These are phyloP conservation scores for Pseudocercospora cruenta DNA, from an alignment of 2,329 filamentous ascomycete species.

Conservation along the genomic window DNA sequence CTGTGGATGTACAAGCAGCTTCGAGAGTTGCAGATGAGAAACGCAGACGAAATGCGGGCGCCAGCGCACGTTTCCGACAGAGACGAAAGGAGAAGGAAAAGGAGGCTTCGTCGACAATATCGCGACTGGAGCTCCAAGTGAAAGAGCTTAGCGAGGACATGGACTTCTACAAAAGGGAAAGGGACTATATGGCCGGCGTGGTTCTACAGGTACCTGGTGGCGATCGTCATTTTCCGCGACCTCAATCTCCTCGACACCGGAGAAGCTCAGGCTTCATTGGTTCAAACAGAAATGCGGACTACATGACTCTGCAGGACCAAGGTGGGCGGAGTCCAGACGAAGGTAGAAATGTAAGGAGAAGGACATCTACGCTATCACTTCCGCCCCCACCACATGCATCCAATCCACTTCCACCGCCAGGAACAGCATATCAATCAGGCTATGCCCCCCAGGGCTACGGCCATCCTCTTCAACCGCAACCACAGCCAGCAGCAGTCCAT, in stretches of 20 bases:
- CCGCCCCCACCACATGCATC: conserved; percentile 24
- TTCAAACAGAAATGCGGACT: conserved; percentile 22
- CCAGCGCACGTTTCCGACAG: conserved; percentile 79
- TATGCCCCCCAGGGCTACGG: conserved; percentile 28
- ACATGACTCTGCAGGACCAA: conserved; percentile 29
- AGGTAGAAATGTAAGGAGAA: conserved; percentile 33
- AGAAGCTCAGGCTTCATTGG: conserved; percentile 27
- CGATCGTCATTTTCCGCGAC: conserved; percentile 50
- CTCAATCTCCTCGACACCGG: conserved; percentile 46
- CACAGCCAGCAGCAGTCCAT: conserved; percentile 21
- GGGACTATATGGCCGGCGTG: conserved; percentile 71
- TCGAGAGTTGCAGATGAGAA: conserved; percentile 85
- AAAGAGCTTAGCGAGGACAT: conserved; percentile 69
- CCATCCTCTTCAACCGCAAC: conserved; percentile 29
- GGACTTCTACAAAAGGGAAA: conserved; percentile 74
- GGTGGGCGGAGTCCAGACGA: conserved; percentile 33
- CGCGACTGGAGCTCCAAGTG: conserved; percentile 69
- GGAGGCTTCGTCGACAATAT: conserved; percentile 70
- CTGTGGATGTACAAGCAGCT: conserved; percentile 78
- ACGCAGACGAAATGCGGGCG: conserved; percentile 80
- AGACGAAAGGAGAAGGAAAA: conserved; percentile 81
- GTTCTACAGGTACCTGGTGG: conserved; percentile 62
- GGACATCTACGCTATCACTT: conserved; percentile 34
- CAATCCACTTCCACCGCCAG: conserved; percentile 9
- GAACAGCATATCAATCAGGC: conserved; percentile 15